Conservation (phyloP, 306 rosid genomes). For the Sechiopsis laciniata region DNA sequence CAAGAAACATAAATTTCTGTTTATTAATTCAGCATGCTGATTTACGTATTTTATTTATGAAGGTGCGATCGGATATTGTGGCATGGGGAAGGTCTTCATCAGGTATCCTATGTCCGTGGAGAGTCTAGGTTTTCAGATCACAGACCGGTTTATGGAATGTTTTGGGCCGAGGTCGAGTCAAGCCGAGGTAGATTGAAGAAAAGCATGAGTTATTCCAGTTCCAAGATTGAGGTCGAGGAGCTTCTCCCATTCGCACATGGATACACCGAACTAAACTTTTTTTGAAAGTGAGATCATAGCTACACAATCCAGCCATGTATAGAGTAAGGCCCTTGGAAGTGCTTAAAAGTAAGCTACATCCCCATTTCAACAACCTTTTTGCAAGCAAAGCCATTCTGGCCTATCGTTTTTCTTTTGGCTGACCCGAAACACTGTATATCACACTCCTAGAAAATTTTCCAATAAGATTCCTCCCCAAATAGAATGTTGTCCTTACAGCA, state of each 20-base stretch:
- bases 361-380: constrained; percentile 12
- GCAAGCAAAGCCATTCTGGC: constrained; percentile 3
- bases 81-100: constrained; percentile 97
- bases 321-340: constrained; percentile 4
- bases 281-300: constrained; percentile 45
- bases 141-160: constrained; percentile 86
- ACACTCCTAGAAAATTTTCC: constrained; percentile 9
- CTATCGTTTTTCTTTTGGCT: constrained; percentile 10
- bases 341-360: constrained; percentile 28
- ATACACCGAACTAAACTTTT: constrained; percentile 90
- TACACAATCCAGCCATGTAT: constrained; percentile 17
- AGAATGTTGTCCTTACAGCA: constrained; percentile 8
- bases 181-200: constrained; percentile 70
- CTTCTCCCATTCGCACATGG: constrained; percentile 85
- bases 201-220: constrained; percentile 77
- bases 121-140: constrained; percentile 94
- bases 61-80: constrained; percentile 99
- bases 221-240: constrained; percentile 86
- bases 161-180: constrained; percentile 96
- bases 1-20: background rate
- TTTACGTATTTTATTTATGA: constrained; percentile 10
- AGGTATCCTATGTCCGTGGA: constrained; percentile 84
- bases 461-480: constrained; percentile 17
- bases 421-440: constrained; percentile 16
- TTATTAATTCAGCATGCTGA: constrained; percentile 24